phyloP scores from a whole-genome alignment of 768 basidiomycete genomes.

The Mycena alexandri region DNA sequence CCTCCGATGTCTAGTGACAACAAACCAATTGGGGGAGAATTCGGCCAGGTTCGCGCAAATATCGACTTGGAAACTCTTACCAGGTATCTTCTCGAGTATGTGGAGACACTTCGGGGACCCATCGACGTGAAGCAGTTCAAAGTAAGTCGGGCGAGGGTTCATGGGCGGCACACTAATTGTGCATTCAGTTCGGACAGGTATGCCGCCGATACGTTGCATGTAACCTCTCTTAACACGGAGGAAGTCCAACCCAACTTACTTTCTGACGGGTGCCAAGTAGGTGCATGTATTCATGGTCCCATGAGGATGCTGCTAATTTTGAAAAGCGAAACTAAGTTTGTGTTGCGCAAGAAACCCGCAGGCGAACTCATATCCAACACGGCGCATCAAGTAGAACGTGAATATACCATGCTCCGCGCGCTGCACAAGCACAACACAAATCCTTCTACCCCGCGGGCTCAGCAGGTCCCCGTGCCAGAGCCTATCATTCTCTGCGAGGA shows the following conservation, averaged over 20 bases:
- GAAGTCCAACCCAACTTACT: conserved; percentile 97
- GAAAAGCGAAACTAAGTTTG: conserved; percentile 71
- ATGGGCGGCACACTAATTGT: neutral
- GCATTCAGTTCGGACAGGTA: conserved; percentile 87
- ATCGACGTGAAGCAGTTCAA: conserved; percentile 68
- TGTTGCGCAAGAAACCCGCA: conserved; percentile 93
- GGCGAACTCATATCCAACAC: conserved; percentile 90
- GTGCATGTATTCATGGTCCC: conserved; percentile 38
- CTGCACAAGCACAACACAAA: conserved; percentile 80
- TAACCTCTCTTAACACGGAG: conserved; percentile 11
- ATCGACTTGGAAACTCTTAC: too few relatives aligned
- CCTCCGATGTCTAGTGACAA: too few relatives aligned
- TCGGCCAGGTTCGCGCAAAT: too few relatives aligned
- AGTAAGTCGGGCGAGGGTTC: neutral
- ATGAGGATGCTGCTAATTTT: conserved; percentile 9
- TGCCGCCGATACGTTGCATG: conserved; percentile 33
- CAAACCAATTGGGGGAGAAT: too few relatives aligned
- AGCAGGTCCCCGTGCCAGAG: conserved; percentile 85
- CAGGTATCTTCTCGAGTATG: too few relatives aligned
- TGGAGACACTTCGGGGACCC: too few relatives aligned
- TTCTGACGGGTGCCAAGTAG: conserved; percentile 83
- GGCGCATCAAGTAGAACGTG: conserved; percentile 95
- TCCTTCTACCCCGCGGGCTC: conserved; percentile 59
- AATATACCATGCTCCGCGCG: conserved; percentile 85
- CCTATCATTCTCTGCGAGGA: conserved; percentile 90